These are phyloP conservation scores for Coccinonectria pachysandricola DNA, from an alignment of 2,329 filamentous ascomycete genomes.

Conservation along the genomic window DNA sequence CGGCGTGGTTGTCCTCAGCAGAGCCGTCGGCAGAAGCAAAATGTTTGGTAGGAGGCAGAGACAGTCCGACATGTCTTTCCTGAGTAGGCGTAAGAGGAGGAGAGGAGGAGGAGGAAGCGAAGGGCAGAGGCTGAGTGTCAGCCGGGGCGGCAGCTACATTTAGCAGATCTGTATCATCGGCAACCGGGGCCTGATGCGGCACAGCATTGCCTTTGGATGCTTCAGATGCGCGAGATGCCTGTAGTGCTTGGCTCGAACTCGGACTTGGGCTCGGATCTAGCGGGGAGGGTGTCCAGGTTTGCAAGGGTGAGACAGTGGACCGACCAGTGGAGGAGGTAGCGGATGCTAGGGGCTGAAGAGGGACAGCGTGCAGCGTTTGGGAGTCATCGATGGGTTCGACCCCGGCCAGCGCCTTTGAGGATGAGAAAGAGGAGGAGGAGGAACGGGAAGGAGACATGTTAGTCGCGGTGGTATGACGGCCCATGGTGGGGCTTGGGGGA, in stretches of 20 bases:
- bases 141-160: conserved; percentile 10
- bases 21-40: conserved; percentile 4
- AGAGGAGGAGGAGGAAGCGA: conserved; percentile 2
- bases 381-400: conserved; percentile 20
- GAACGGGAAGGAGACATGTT: conserved; percentile 8
- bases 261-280: conserved; percentile 9
- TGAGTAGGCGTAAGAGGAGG: not conserved
- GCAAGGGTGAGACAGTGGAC: conserved; percentile 17
- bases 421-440: conserved; percentile 13
- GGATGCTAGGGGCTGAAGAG: conserved; percentile 23
- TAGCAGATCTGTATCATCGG: conserved; percentile 16
- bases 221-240: too few relatives aligned
- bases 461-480: conserved; percentile 10
- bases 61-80: conserved; percentile 8
- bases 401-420: conserved; percentile 15
- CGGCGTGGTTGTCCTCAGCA: conserved; percentile 1
- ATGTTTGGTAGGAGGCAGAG: conserved; percentile 5
- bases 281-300: conserved; percentile 4
- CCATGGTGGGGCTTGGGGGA: conserved; percentile 8
- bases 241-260: too few relatives aligned
- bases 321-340: conserved; percentile 14
- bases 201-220: conserved; percentile 19
- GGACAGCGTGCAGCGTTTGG: conserved; percentile 19
- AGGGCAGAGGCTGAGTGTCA: conserved; percentile 4
- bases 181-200: conserved; percentile 14